phyloP scores from a whole-genome alignment of 257 asterid species.

The Petrea volubilis region DNA sequence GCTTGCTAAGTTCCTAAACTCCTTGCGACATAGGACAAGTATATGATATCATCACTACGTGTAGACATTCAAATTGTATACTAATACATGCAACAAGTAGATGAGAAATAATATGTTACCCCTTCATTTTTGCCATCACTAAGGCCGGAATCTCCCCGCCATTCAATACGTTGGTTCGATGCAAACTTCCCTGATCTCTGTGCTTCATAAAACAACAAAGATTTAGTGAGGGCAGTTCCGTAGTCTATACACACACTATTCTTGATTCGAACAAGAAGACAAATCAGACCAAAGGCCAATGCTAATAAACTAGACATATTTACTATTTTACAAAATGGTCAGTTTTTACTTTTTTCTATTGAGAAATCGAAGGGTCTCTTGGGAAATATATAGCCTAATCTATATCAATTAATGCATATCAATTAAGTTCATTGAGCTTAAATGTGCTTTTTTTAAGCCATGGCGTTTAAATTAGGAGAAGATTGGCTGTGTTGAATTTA shows the following conservation, averaged over 20 bases:
- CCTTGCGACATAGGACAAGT: no score
- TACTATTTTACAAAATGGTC: neutral
- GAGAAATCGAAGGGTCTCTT: neutral
- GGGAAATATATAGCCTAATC: slow-evolving; percentile 7
- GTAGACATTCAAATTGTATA: no score
- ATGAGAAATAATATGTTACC: no score
- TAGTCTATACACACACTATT: slow-evolving; percentile 40
- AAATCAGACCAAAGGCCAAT: slow-evolving; percentile 17
- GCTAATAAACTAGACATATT: slow-evolving; percentile 29
- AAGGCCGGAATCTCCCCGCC: slow-evolving; percentile 45
- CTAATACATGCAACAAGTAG: no score
- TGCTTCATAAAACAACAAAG: slow-evolving; percentile 36
- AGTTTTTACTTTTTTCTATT: neutral
- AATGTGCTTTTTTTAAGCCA: slow-evolving; percentile 7
- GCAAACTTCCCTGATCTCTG: slow-evolving; percentile 43
- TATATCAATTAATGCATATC: neutral
- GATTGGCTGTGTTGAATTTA: neutral
- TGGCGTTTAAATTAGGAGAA: neutral
- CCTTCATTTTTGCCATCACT: slow-evolving; percentile 35
- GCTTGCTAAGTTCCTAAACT: no score
- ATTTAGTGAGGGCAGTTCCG: slow-evolving; percentile 46
- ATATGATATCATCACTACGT: no score
- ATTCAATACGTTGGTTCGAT: slow-evolving; percentile 21
- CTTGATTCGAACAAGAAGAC: slow-evolving; percentile 21
- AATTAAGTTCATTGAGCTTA: neutral